Evolutionary conservation across 345 rosid genomes (phyloP).

Genomic region (Anacardium occidentale): DNA sequence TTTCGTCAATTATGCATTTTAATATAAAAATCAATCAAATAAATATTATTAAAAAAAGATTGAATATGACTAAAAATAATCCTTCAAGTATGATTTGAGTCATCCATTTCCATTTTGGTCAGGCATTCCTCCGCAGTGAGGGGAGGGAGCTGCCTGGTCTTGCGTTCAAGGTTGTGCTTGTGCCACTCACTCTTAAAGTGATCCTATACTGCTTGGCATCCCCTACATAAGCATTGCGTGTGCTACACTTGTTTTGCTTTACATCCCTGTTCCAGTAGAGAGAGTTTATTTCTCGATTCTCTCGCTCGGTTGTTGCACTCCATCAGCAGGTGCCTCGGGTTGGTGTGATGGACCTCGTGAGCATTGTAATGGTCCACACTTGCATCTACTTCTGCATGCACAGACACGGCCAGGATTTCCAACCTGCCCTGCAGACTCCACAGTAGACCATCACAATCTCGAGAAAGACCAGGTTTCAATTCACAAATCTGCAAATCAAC

Average conservation of each 20-base stretch:
- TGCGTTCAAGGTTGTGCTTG: constrained; percentile 88
- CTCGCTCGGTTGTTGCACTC: constrained; percentile 44
- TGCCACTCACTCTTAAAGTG: constrained; percentile 98
- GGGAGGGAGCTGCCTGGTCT: constrained; percentile 81
- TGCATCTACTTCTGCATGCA: constrained; percentile 86
- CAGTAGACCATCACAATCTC: constrained; percentile 75
- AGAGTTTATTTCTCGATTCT: constrained; percentile 58
- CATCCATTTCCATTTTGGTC: constrained; percentile 67
- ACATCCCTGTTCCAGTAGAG: constrained; percentile 43
- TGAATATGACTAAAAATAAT: constrained; percentile 45
- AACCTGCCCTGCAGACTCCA: constrained; percentile 82
- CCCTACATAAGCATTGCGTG: constrained; percentile 72
- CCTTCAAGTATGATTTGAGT: constrained; percentile 71
- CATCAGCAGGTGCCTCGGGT: constrained; percentile 33
- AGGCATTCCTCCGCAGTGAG: constrained; percentile 74
- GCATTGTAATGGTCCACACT: constrained; percentile 76
- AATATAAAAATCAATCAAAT: constrained; percentile 41
- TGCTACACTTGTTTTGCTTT: constrained; percentile 79
- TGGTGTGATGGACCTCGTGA: constrained; percentile 46
- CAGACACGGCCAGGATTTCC: constrained; percentile 86
- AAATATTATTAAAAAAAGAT: too few relatives aligned
- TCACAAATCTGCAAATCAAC: constrained; percentile 67
- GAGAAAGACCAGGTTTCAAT: constrained; percentile 72
- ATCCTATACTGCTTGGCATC: constrained; percentile 80
- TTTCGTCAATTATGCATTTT: not conserved